phyloP scores from a whole-genome alignment of 2,329 filamentous ascomycete genomes.

The Acephala macrosclerotiorum region DNA sequence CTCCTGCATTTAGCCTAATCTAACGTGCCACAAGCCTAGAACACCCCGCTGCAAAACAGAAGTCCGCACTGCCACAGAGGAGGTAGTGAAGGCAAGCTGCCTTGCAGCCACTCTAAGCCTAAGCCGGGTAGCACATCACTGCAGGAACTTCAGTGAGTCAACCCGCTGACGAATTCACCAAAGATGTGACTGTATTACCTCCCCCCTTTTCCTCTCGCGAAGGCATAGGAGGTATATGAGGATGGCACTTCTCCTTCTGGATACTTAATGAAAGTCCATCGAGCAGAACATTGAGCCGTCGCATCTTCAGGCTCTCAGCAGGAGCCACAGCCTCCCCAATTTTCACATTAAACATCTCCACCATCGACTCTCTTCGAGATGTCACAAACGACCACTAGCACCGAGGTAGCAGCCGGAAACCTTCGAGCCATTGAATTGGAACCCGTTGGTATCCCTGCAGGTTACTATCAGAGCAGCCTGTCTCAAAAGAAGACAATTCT shows the following conservation, averaged over 20 bases:
- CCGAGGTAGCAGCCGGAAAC: conserved; percentile 2
- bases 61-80: too few species aligned
- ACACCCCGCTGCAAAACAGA: too few species aligned
- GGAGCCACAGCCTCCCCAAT: background rate
- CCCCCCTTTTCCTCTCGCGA: background rate
- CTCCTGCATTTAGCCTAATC: too few species aligned
- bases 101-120: background rate
- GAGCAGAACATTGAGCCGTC: background rate
- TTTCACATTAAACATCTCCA: background rate
- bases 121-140: background rate
- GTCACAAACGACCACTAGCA: conserved; percentile 12
- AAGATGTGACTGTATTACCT: background rate
- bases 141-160: conserved; percentile 5
- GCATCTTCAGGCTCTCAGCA: too few species aligned
- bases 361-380: background rate
- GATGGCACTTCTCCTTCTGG: background rate
- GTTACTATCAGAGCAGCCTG: background rate
- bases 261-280: background rate
- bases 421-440: conserved; percentile 23
- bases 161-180: background rate
- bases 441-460: conserved; percentile 17
- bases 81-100: too few species aligned
- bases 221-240: background rate
- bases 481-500: conserved; percentile 6
- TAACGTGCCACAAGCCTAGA: too few species aligned